phyloP scores from a whole-genome alignment of 2,329 filamentous ascomycete species.

The Penicillium sclerotiorum region DNA sequence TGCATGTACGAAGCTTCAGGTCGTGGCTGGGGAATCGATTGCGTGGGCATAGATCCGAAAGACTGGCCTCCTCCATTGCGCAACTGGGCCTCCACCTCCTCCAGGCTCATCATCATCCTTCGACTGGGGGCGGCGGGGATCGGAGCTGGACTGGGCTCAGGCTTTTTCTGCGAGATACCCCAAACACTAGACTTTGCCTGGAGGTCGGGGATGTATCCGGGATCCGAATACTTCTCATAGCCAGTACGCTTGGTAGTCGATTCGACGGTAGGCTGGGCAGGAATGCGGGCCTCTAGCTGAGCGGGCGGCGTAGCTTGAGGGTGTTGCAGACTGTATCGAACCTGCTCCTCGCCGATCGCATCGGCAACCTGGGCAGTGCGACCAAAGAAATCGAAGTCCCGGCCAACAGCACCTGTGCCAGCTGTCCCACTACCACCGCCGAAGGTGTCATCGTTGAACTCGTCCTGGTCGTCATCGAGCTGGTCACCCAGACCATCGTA shows the following conservation, averaged over 20 bases:
- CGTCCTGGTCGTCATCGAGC: constrained; percentile 89
- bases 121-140: constrained; percentile 44
- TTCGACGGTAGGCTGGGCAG: constrained; percentile 47
- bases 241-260: constrained; percentile 71
- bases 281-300: constrained; percentile 32
- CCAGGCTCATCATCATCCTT: constrained; percentile 92
- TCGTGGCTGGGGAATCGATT: constrained; percentile 32
- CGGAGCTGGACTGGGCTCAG: constrained; percentile 24
- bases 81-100: constrained; percentile 96
- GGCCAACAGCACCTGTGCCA: constrained; percentile 60
- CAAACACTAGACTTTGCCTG: constrained; percentile 93
- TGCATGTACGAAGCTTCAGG: constrained; percentile 34
- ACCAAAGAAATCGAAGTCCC: constrained; percentile 96
- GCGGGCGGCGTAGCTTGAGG: constrained; percentile 50
- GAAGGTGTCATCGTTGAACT: constrained; percentile 97
- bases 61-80: constrained; percentile 62
- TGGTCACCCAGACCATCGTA: constrained; percentile 93
- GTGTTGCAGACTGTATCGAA: constrained; percentile 76
- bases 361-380: constrained; percentile 83
- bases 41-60: constrained; percentile 25
- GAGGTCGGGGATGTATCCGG: constrained; percentile 82
- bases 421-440: constrained; percentile 43
- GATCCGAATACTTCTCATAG: constrained; percentile 87
- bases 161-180: constrained; percentile 64
- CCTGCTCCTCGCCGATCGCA: constrained; percentile 87